Percentiles rank a stretch among this genome's conserved stretches.
phyloP scores from a whole-genome alignment of 306 rosid genomes.

The Quercus berberidifolia region DNA sequence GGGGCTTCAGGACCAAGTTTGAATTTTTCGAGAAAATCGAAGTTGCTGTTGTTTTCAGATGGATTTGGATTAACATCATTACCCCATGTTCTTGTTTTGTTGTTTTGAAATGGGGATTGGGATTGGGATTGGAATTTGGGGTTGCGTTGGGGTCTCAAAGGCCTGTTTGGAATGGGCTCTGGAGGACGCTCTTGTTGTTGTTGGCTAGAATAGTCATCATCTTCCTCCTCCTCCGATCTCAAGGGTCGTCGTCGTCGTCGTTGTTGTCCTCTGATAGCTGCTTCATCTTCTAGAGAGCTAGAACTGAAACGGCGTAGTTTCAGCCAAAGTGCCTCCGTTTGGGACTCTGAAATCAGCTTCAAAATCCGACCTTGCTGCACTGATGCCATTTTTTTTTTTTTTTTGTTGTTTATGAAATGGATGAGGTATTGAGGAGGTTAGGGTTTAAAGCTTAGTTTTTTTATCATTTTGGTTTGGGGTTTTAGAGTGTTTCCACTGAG shows the following conservation, averaged over 20 bases:
- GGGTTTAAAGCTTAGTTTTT: neutral
- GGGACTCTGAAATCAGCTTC: slow-evolving; percentile 25
- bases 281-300: slow-evolving; percentile 29
- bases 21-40: slow-evolving; percentile 71
- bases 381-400: slow-evolving; percentile 19
- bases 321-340: slow-evolving; percentile 12
- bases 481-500: too few relatives aligned
- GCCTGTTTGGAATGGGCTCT: slow-evolving; percentile 40
- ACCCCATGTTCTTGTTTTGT: neutral
- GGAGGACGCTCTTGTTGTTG: neutral
- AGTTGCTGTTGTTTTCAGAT: slow-evolving; percentile 51
- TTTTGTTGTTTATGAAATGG: neutral
- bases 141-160: slow-evolving; percentile 33
- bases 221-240: slow-evolving; percentile 28
- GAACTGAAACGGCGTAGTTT: slow-evolving; percentile 43
- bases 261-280: neutral
- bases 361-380: slow-evolving; percentile 20
- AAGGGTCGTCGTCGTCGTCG: neutral
- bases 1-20: slow-evolving; percentile 34
- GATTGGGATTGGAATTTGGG: slow-evolving; percentile 8
- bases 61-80: neutral
- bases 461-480: too few relatives aligned
- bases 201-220: neutral
- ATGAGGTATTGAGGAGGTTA: neutral
- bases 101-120: slow-evolving; percentile 20